Base-by-base conservation (phyloP, 1,139 yeast species). In the Taphrina populina region DNA sequence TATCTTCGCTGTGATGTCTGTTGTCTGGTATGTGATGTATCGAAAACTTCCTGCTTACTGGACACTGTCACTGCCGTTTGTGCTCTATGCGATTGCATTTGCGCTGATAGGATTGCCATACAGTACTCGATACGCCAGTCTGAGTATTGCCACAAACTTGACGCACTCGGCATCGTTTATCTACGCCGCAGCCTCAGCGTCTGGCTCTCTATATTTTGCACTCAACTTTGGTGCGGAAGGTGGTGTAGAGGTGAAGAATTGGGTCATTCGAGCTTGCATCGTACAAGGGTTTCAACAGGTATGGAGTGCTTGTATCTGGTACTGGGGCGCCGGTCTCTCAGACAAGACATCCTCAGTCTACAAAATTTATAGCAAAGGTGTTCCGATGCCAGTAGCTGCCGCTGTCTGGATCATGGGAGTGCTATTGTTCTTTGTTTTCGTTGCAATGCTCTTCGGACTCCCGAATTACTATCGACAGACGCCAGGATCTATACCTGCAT, bases 211-310 rank as follows among this genome's bases (percentile, higher is more conserved):
- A 15, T 55, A 24, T 43, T 55, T 55, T 29, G 45, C 58, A 13
- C 47, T 55, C 24, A 55, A 55, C 17, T 55, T 55, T 29, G 58
- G 58, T 10, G 58, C 52, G 10, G 58, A 55, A n/a, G 58, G 51
- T 15, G 56, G 58, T 10, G 43, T 39, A 8, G 43, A 35, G 23
- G 47, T 55, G 21, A 41, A 37, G n/a, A 21, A 27, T 19, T 55
- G 58, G 58, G 54, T 55, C 27, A 23, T 55, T 19, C 47, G 58
- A 17, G 58, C 58, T n/a, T 55, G 58, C 17, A 36, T 55, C 20
- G 51, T 55, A 17, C 58, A 55, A 43, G 58, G 58, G 7, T 10
- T 43, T 8, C 58, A 56, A 32, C 58, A 55, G 35, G 30, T 55
- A 23, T 55, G 58, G 58, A 55, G 57, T 17, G 41, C 56, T 13